Evolutionary conservation across 2,329 filamentous ascomycete genomes (phyloP).

Genomic region (Aspergillus brunneoviolaceus): DNA sequence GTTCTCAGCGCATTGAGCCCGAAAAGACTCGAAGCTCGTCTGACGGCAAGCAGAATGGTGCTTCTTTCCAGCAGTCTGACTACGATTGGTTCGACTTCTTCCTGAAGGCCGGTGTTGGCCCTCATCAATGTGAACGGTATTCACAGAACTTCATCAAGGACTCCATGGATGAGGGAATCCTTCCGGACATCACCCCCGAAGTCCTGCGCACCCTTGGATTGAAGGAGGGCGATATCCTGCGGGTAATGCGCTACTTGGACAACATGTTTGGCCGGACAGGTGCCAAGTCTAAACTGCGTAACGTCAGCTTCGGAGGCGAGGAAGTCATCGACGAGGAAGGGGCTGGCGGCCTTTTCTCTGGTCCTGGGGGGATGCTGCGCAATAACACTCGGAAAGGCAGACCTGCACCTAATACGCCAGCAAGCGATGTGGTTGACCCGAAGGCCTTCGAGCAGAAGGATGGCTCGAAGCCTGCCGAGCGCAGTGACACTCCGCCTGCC

Average conservation of each 20-base stretch:
- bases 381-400: constrained; percentile 95
- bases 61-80: constrained; percentile 50
- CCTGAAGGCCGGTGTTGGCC: constrained; percentile 83
- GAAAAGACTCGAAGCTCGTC: constrained; percentile 34
- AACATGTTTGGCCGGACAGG: constrained; percentile 69
- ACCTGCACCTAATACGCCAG: constrained; percentile 80
- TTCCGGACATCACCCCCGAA: constrained; percentile 82
- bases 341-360: constrained; percentile 77
- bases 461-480: constrained; percentile 43
- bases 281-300: constrained; percentile 55
- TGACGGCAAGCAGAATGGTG: constrained; percentile 42
- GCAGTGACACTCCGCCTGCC: constrained; percentile 50
- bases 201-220: constrained; percentile 85
- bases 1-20: constrained; percentile 21
- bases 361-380: constrained; percentile 81
- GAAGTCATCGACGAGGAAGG: constrained; percentile 60
- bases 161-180: constrained; percentile 91
- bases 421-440: constrained; percentile 82
- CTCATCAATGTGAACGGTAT: constrained; percentile 91
- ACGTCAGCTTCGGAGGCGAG: constrained; percentile 54
- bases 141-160: constrained; percentile 84
- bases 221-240: constrained; percentile 93
- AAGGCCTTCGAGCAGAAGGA: constrained; percentile 73
- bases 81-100: constrained; percentile 99
- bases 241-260: constrained; percentile 88